A percentile compares a stretch with the other conserved stretches of the same genome.
These are phyloP conservation scores for Ensete ventricosum DNA, from an alignment of 176 grass and related monocot genomes.

Conservation along the genomic window DNA sequence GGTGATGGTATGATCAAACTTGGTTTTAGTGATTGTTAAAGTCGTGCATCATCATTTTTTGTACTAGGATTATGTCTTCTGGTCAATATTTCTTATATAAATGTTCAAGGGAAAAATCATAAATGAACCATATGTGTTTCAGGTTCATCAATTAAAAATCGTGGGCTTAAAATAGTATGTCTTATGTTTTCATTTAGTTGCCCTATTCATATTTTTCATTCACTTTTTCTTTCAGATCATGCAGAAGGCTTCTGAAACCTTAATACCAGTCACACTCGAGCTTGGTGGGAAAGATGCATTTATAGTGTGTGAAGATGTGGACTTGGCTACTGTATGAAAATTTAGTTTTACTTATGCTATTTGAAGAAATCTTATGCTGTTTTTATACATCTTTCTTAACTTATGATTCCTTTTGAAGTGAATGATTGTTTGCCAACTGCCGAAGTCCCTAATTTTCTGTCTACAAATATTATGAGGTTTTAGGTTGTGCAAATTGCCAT, in stretches of 20 bases:
- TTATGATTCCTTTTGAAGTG: not conserved
- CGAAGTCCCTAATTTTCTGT: not conserved
- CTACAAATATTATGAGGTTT: not conserved
- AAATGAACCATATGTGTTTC: no score
- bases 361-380: constrained; percentile 3
- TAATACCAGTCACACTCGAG: constrained; percentile 97
- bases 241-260: constrained; percentile 72
- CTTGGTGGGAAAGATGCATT: constrained; percentile 98
- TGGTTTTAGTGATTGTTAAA: no score
- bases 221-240: constrained; percentile 64
- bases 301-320: constrained; percentile 99
- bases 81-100: no score
- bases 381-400: not conserved
- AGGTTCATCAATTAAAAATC: no score
- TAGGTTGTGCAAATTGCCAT: constrained; percentile 98
- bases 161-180: not conserved
- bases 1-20: no score
- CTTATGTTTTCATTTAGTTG: constrained; percentile 1
- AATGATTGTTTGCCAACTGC: not conserved
- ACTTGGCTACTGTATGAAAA: constrained; percentile 73
- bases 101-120: no score
- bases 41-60: no score
- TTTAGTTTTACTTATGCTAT: constrained; percentile 17
- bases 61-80: no score
- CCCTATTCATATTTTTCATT: constrained; percentile 4